Evolutionary conservation across 1,284 basidiomycete species (phyloP).

Genomic region (Mycosarcoma mackinlayi): DNA sequence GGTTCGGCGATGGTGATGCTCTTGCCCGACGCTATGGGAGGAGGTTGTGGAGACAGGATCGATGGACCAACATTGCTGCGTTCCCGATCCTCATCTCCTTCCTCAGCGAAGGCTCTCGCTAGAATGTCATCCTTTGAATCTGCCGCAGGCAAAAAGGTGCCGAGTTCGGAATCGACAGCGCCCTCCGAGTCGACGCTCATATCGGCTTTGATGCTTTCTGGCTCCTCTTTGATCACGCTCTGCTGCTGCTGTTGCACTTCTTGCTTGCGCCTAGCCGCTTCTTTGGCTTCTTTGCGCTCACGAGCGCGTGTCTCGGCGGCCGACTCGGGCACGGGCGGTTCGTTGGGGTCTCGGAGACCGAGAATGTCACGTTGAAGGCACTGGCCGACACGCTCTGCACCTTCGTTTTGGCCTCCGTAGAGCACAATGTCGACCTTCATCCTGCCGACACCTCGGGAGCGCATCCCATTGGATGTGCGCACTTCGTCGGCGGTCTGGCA

Average conservation of each 20-base stretch:
- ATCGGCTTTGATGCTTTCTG: conserved; percentile 9
- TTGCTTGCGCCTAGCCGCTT: conserved; percentile 19
- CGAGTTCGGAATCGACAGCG: conserved; percentile 29
- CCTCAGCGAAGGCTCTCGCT: conserved; percentile 45
- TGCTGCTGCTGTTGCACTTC: conserved; percentile 17
- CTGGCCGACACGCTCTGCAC: conserved; percentile 78
- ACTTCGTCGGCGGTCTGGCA: conserved; percentile 79
- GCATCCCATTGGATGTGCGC: conserved; percentile 80
- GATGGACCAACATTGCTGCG: conserved; percentile 10
- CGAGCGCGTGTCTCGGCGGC: conserved; percentile 50
- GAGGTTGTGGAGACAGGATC: conserved; percentile 10
- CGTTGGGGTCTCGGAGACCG: conserved; percentile 63
- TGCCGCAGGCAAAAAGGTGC: conserved; percentile 3
- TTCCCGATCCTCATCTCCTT: conserved; percentile 11
- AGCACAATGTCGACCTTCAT: conserved; percentile 88
- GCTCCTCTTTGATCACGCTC: conserved; percentile 12
- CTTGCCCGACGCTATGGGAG: conserved; percentile 13
- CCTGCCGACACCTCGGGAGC: conserved; percentile 81
- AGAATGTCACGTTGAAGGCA: conserved; percentile 66
- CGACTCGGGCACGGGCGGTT: conserved; percentile 63
- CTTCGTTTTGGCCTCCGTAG: conserved; percentile 89
- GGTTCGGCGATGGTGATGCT: conserved; percentile 33
- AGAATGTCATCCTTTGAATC: conserved; percentile 50
- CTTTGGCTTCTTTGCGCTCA: conserved; percentile 46
- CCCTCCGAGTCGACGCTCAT: conserved; percentile 35